Percentiles rank a stretch among this genome's conserved stretches.
Conservation (phyloP, 2,329 filamentous ascomycete genomes). For the Lasiodiplodia sp. region DNA sequence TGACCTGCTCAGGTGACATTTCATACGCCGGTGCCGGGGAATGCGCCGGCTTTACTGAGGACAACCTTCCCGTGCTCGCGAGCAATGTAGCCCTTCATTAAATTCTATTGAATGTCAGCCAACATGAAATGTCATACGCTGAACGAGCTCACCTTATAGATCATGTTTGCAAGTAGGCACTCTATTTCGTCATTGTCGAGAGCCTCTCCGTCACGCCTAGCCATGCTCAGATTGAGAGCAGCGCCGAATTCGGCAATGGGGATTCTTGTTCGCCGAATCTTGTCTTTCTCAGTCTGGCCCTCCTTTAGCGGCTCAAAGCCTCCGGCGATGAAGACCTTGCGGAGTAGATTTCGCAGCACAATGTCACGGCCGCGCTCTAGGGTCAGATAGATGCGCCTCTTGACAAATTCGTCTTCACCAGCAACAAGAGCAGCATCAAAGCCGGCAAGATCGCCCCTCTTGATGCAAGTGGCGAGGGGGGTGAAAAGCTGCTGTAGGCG, state of each 20-base stretch:
- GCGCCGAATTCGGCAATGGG: conserved; percentile 84
- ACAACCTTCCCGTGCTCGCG: conserved; percentile 90
- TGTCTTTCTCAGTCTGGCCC: conserved; percentile 65
- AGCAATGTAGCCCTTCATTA: conserved; percentile 98
- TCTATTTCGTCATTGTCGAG: conserved; percentile 93
- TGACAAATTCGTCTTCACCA: conserved; percentile 92
- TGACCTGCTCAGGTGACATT: not conserved
- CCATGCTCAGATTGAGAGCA: conserved; percentile 77
- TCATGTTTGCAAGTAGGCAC: conserved; percentile 93
- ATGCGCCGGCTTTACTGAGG: conserved; percentile 89
- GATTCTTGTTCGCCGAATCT: conserved; percentile 75
- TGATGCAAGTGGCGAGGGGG: conserved; percentile 80
- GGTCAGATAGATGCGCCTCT: conserved; percentile 90
- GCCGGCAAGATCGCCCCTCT: conserved; percentile 78
- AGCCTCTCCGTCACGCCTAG: conserved; percentile 59
- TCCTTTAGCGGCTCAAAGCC: conserved; percentile 80
- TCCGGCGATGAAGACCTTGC: conserved; percentile 87
- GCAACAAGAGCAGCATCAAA: conserved; percentile 84
- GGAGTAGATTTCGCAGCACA: conserved; percentile 85
- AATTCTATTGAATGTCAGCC: conserved; percentile 63
- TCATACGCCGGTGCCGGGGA: conserved; percentile 81
- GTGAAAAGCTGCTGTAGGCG: conserved; percentile 78
- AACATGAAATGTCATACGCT: not conserved
- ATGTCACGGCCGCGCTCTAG: conserved; percentile 92
- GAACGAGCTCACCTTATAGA: conserved; percentile 80